Percentiles rank a stretch among this genome's conserved stretches.
Conservation (phyloP, 2,329 filamentous ascomycete species). For the Monosporascus sp. region DNA sequence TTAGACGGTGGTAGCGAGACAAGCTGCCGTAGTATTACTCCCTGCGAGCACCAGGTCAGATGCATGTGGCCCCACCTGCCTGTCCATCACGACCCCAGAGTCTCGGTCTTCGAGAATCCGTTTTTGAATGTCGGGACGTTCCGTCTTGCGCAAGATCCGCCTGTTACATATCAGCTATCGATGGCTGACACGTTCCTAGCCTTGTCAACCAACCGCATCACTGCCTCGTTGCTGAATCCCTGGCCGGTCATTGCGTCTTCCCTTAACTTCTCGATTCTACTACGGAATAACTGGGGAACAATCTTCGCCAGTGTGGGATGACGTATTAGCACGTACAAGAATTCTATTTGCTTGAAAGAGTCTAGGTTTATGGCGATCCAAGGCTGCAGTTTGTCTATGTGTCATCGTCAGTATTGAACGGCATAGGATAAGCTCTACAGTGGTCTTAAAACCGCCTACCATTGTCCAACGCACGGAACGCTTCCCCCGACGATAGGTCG, state of each 20-base stretch:
- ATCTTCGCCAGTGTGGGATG: slow-evolving; percentile 14
- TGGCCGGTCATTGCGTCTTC: slow-evolving; percentile 12
- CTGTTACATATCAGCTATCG: slow-evolving; percentile 6
- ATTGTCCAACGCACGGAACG: slow-evolving; percentile 12
- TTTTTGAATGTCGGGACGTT: slow-evolving; percentile 19
- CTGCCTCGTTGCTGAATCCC: slow-evolving; percentile 10
- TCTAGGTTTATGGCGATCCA: slow-evolving; percentile 17
- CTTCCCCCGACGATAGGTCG: slow-evolving; percentile 15
- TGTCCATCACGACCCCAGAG: slow-evolving; percentile 10
- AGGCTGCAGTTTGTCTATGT: slow-evolving; percentile 13
- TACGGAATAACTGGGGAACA: slow-evolving; percentile 4
- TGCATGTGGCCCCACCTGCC: slow-evolving; percentile 22
- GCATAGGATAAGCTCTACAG: no score
- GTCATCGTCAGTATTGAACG: background rate
- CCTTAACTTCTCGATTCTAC: slow-evolving; percentile 8
- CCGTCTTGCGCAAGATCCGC: slow-evolving; percentile 9
- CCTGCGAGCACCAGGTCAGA: slow-evolving; percentile 21
- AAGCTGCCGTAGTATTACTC: slow-evolving; percentile 14
- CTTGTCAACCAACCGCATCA: slow-evolving; percentile 7
- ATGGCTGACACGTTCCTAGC: background rate
- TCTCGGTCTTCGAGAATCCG: slow-evolving; percentile 16
- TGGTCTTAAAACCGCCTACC: slow-evolving; percentile 3
- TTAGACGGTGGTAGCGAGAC: slow-evolving; percentile 9
- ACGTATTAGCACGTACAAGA: slow-evolving; percentile 17
- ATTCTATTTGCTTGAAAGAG: slow-evolving; percentile 10